Base-by-base conservation (phyloP, 768 basidiomycete species). In the Boletus barrowsii region DNA sequence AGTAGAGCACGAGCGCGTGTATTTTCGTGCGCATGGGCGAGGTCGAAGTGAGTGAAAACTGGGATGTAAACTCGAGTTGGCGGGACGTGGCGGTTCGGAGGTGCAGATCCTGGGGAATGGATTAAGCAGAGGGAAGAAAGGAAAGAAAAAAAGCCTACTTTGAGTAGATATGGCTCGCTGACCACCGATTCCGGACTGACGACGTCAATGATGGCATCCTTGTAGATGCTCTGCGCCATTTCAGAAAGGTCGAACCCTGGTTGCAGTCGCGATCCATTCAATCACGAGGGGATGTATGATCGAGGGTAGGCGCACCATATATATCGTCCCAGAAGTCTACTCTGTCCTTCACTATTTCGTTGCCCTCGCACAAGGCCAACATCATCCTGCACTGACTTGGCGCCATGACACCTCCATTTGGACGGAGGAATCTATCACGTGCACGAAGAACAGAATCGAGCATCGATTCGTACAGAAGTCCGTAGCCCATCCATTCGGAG, bases 401-500 rank as follows among this genome's bases (percentile, higher is more conserved):
- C 1, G 89, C 93, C 86, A 98, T 87, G 24, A 97, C 73, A 2
- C 95, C 93, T 5, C 72, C 81, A 1, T 67, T 72, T 0, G 86
- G 82, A 45, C 76, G 75, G 32, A 98, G 77, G 73, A 93, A 98
- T 20, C 87, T 80, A 69, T 98, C 93, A 17, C 96, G 81, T 0
- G 96, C 96, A 56, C 76, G 73, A 18, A 99, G 75, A 17, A 99
- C 96, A 2, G 94, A 96, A 70, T 98, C 96, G 33, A 98, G 81
- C 96, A 99, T 98, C 41, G 89, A 91, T 72, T 99, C 96, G 70
- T 98, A 98, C 20, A 98, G 79, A 22, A 93, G 75, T 1, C 86
- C 87, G 64, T 92, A 93, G 15, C 86, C 93, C 96, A 98, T 98
- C 96, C 96, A 98, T 71, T 99, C 96, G 5, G 93, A 95, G 47